phyloP scores from a whole-genome alignment of 2,329 filamentous ascomycete genomes.

The Coniella lustricola region DNA sequence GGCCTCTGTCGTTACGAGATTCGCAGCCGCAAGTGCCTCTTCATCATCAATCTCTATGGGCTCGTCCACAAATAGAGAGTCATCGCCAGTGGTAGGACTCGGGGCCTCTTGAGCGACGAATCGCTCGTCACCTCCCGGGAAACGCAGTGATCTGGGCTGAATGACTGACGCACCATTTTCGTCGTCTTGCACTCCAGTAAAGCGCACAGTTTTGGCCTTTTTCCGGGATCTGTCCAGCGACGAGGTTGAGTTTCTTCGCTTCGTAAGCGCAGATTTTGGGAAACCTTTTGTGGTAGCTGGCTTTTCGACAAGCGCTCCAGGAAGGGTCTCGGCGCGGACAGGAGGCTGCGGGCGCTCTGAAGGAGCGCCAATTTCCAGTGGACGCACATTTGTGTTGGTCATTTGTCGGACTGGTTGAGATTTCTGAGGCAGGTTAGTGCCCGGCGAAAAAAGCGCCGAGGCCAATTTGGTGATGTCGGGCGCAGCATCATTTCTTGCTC shows the following conservation, averaged over 20 bases:
- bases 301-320: no score
- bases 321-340: no score
- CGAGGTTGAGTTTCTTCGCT: conserved; percentile 3
- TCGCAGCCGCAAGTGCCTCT: no score
- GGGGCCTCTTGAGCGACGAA: neutral
- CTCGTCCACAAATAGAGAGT: conserved; percentile 18
- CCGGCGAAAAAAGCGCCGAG: conserved; percentile 18
- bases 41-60: conserved; percentile 19
- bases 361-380: no score
- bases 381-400: neutral
- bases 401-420: neutral
- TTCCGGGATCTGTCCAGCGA: conserved; percentile 18
- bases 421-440: conserved; percentile 19
- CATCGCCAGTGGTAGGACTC: conserved; percentile 3
- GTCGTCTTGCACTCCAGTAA: conserved; percentile 21
- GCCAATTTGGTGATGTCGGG: conserved; percentile 26
- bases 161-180: neutral
- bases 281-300: neutral
- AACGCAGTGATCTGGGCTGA: neutral
- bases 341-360: no score
- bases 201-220: conserved; percentile 32
- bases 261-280: neutral
- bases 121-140: neutral
- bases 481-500: conserved; percentile 37
- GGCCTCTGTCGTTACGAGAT: neutral